Base-by-base conservation (phyloP, 1,139 yeast genomes). In the Geotrichum restrictum region DNA sequence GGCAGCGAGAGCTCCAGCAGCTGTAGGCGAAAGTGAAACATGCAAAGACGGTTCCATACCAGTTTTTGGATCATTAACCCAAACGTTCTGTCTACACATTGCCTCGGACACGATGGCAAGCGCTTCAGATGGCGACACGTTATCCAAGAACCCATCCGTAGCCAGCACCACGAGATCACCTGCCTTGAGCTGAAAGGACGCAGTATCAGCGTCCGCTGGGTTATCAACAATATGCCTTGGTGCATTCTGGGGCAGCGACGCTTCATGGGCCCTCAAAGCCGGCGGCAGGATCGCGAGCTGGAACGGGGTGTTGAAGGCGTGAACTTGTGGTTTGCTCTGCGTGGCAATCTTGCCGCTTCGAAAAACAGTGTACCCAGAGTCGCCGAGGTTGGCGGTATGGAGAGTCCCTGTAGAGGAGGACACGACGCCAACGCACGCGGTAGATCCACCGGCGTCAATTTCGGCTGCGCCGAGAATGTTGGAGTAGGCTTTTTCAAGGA, bases 101-200 rank as follows among this genome's bases (percentile, higher is more conserved):
- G 55, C 57, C 11, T 65, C 64, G 18, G 61, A 64, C 39, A 72
- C 70, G 11, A 65, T 53, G 13, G 77, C 64, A 60, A 82, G 88
- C 51, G 89, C 83, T 65, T 89, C 96, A 51, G 80, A 79, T 1
- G 85, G 76, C 40, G 81, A 78, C 45, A 91, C 80, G 67, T 93
- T 93, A 69, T 93, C 98, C 22, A 88, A 82, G 48, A 93, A 85
- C 27, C 98, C 98, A 70, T 93, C 98, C 1, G 98, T 88, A 42
- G 95, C 94, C 65, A 91, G 82, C 55, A 93, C 70, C 2, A 93
- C 80, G 13, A 93, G 72, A 67, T 93, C 98, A 47, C 83, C 81
- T 54, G 77, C 78, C 61, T 81, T 45, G 6, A 64, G 62, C 45
- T 65, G 60, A 53, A 64, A 62, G 1, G 62, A 57, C 14, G 59